Evolutionary conservation across 176 grass and related monocot species (phyloP).

Genomic region (Poa annua): DNA sequence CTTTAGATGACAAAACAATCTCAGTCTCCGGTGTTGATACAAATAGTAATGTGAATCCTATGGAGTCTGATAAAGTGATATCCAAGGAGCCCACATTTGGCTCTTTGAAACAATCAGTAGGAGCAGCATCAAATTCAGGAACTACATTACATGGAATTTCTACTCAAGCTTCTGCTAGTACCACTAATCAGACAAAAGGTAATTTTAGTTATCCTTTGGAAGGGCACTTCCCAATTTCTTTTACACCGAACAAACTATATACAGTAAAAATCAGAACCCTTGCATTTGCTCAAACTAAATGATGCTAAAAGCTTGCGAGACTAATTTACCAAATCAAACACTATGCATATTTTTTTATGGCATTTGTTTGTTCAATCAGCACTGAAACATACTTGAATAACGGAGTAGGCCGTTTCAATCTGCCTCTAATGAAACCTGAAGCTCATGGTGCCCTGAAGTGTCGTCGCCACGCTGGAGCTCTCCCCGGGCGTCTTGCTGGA

Average conservation of each 20-base stretch:
- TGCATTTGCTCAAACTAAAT: no score
- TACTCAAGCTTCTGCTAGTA: conserved; percentile 48
- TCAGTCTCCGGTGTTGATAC: conserved; percentile 37
- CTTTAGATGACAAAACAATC: conserved; percentile 47
- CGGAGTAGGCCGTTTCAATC: no score
- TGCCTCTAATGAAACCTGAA: no score
- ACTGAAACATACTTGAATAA: no score
- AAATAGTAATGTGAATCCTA: conserved; percentile 34
- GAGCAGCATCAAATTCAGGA: conserved; percentile 43
- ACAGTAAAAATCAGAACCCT: conserved; percentile 7
- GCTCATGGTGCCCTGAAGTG: no score
- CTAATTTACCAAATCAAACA: no score
- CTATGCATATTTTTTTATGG: no score
- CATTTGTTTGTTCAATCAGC: no score
- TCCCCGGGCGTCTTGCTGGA: no score
- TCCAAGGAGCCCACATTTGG: conserved; percentile 46
- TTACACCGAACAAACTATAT: conserved; percentile 89
- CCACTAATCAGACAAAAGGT: conserved; percentile 76
- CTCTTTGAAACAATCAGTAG: conserved; percentile 42
- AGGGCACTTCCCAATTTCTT: no score
- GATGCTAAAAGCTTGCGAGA: no score
- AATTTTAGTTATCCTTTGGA: conserved; percentile 12
- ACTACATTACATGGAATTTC: conserved; percentile 46
- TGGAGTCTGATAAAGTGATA: conserved; percentile 43
- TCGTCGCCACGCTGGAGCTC: no score